Conservation (phyloP, 2,329 filamentous ascomycete species). For the Ceratocystiopsis minuta region DNA sequence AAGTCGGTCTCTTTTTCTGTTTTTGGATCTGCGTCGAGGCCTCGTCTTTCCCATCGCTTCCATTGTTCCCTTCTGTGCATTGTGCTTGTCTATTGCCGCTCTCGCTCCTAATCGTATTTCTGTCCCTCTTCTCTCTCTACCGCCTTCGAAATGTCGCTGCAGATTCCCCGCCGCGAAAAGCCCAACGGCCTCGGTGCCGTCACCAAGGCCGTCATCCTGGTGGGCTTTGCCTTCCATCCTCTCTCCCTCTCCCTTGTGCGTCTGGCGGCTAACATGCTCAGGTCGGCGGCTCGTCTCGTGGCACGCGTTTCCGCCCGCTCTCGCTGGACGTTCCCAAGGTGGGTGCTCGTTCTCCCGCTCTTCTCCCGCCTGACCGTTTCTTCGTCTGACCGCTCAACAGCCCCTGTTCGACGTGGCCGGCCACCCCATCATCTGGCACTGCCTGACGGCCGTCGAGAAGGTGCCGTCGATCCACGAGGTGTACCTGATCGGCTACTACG, state of each 20-base stretch:
- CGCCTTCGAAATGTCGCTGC: constrained; percentile 37
- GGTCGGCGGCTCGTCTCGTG: constrained; percentile 90
- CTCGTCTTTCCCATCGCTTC: no score
- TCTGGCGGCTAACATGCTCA: constrained; percentile 19
- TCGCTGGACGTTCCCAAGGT: constrained; percentile 94
- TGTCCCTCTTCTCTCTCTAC: neutral
- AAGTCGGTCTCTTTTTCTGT: no score
- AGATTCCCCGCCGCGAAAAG: constrained; percentile 33
- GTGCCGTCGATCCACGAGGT: constrained; percentile 87
- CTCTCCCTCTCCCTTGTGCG: no score
- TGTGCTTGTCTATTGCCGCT: no score
- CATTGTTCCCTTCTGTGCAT: no score
- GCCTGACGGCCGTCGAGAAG: constrained; percentile 77
- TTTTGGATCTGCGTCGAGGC: no score
- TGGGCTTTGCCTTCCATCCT: no score
- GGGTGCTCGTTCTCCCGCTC: neutral
- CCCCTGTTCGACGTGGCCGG: constrained; percentile 96
- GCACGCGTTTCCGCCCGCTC: constrained; percentile 85
- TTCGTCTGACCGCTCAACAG: constrained; percentile 26
- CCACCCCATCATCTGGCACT: constrained; percentile 97
- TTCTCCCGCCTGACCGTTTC: neutral
- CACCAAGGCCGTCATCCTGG: constrained; percentile 90
- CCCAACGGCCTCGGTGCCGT: constrained; percentile 34
- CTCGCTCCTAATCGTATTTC: no score
- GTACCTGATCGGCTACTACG: constrained; percentile 96